These are phyloP conservation scores for Citrullus amarus DNA, from an alignment of 306 rosid species.

Conservation along the genomic window DNA sequence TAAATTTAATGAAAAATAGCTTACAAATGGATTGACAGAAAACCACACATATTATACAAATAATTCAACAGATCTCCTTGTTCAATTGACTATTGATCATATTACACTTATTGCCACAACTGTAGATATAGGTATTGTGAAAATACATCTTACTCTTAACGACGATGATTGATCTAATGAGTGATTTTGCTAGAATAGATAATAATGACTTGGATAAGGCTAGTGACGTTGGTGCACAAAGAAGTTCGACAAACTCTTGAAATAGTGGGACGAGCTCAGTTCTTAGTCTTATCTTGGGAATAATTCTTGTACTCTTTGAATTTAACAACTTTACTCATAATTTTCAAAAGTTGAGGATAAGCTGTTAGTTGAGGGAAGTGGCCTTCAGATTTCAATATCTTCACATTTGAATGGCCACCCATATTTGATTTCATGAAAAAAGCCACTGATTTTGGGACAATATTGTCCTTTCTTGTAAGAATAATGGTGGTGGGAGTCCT, in stretches of 20 bases:
- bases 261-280: background rate
- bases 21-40: background rate
- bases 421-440: conserved; percentile 28
- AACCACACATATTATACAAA: background rate
- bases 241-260: too few species aligned
- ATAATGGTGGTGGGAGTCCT: conserved; percentile 30
- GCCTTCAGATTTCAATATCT: conserved; percentile 29
- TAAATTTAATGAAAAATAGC: background rate
- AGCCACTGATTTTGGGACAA: conserved; percentile 24
- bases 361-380: conserved; percentile 41
- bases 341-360: conserved; percentile 20
- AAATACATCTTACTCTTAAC: too few species aligned
- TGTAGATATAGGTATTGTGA: too few species aligned
- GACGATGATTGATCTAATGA: too few species aligned
- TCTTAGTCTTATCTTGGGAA: background rate
- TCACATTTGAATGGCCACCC: conserved; percentile 12
- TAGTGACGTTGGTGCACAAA: too few species aligned
- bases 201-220: too few species aligned
- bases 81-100: background rate
- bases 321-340: conserved; percentile 5
- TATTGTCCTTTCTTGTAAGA: conserved; percentile 19
- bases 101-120: too few species aligned
- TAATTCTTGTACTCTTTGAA: background rate
- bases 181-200: too few species aligned
- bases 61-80: background rate